These are phyloP conservation scores for Monosporozyma yasuniensis DNA, from an alignment of 805 yeast genomes.

Conservation along the genomic window DNA sequence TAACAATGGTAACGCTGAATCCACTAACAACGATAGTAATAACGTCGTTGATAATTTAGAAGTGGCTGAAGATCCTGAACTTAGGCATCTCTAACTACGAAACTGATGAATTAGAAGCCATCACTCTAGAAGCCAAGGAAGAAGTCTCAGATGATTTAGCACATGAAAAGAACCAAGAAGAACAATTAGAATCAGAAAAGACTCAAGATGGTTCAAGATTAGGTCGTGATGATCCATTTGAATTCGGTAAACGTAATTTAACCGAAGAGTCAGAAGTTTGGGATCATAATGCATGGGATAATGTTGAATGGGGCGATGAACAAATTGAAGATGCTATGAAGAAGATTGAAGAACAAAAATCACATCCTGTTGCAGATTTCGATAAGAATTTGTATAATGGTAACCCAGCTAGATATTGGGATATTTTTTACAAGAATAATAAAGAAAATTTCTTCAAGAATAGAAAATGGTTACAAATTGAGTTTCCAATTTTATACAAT, in stretches of 20 bases:
- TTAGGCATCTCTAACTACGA: conserved; percentile 25
- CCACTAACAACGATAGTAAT: conserved; percentile 1
- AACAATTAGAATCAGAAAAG: conserved; percentile 7
- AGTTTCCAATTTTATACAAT: conserved; percentile 77
- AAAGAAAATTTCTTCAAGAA: conserved; percentile 92
- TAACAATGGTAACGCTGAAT: not conserved
- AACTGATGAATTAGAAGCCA: conserved; percentile 12
- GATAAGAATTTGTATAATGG: conserved; percentile 71
- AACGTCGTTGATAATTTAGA: conserved; percentile 9
- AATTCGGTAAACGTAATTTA: conserved; percentile 79
- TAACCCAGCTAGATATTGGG: conserved; percentile 94
- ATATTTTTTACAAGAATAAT: conserved; percentile 82
- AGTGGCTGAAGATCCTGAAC: conserved; percentile 15
- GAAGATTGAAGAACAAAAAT: conserved; percentile 65
- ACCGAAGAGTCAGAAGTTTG: conserved; percentile 73
- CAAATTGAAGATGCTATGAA: conserved; percentile 68
- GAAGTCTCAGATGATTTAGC: conserved; percentile 16
- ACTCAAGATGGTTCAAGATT: conserved; percentile 36
- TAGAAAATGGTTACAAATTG: conserved; percentile 91
- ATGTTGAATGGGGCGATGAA: conserved; percentile 95
- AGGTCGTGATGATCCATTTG: conserved; percentile 84
- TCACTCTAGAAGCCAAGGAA: conserved; percentile 20
- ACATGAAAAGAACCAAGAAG: conserved; percentile 14
- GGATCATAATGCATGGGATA: conserved; percentile 90
- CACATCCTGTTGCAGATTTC: conserved; percentile 78